Percentiles rank a stretch among this genome's conserved stretches.
Conservation (phyloP, 2,329 filamentous ascomycete genomes). For the Ceratocystis ficicola region DNA sequence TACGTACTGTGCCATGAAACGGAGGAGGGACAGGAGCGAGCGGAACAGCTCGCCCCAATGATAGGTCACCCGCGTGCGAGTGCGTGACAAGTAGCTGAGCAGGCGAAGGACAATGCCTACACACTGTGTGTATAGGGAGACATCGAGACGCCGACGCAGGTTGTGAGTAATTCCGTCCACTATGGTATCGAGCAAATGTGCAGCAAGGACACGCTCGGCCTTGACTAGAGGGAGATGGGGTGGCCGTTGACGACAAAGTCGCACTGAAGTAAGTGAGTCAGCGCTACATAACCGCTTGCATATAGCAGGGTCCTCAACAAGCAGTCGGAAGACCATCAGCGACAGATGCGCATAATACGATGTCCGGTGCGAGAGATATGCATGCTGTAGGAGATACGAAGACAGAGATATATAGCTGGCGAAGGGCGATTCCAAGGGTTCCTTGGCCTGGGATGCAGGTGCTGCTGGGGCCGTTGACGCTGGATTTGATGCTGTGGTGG, state of each 20-base stretch:
- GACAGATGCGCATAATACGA: slow-evolving; percentile 75
- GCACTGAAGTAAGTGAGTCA: slow-evolving; percentile 59
- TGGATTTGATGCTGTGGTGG: not conserved
- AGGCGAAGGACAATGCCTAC: slow-evolving; percentile 72
- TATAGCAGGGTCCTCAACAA: slow-evolving; percentile 72
- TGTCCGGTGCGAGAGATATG: slow-evolving; percentile 67
- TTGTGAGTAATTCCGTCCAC: slow-evolving; percentile 92
- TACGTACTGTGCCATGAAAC: slow-evolving; percentile 80
- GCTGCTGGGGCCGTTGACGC: not conserved
- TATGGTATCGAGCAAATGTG: slow-evolving; percentile 72
- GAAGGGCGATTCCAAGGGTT: slow-evolving; percentile 53
- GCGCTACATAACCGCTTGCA: slow-evolving; percentile 77
- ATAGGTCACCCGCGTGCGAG: slow-evolving; percentile 68
- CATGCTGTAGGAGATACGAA: slow-evolving; percentile 88
- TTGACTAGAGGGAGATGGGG: slow-evolving; percentile 68
- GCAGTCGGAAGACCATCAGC: slow-evolving; percentile 69
- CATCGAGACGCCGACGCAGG: slow-evolving; percentile 64
- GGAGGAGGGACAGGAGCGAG: slow-evolving; percentile 71
- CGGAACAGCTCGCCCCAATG: slow-evolving; percentile 97
- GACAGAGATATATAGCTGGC: slow-evolving; percentile 74
- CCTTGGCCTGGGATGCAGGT: not conserved
- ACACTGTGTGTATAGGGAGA: slow-evolving; percentile 69
- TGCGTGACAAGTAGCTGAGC: slow-evolving; percentile 71
- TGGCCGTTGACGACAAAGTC: slow-evolving; percentile 78
- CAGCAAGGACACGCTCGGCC: slow-evolving; percentile 59